phyloP scores from a whole-genome alignment of 106 monocot genomes.

The Phalaenopsis equestris region DNA sequence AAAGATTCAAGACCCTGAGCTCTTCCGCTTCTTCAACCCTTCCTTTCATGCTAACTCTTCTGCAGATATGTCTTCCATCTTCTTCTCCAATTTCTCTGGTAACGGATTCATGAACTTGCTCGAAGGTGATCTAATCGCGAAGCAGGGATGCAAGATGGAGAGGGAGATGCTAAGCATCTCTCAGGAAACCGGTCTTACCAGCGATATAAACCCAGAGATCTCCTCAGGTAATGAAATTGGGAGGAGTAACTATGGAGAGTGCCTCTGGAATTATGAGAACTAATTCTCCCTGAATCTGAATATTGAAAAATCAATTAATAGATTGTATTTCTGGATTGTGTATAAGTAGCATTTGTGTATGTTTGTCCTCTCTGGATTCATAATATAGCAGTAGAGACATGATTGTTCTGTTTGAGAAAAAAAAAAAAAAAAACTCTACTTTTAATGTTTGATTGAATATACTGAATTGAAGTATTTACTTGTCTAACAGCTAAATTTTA shows the following conservation, averaged over 20 bases:
- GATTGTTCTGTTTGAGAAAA: too few relatives aligned
- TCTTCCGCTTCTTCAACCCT: not conserved
- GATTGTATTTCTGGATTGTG: too few relatives aligned
- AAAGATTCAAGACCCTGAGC: not conserved
- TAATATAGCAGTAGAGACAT: too few relatives aligned
- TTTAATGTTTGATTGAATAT: too few relatives aligned
- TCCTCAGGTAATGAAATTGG: conserved; percentile 3
- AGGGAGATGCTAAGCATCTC: conserved; percentile 1
- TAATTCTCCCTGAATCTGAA: not conserved
- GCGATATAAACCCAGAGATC: conserved; percentile 2
- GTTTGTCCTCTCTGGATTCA: too few relatives aligned
- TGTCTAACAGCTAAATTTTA: too few relatives aligned
- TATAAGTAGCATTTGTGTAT: too few relatives aligned
- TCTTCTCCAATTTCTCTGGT: not conserved
- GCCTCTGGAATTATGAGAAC: not conserved
- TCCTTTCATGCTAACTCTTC: not conserved
- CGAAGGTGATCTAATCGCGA: not conserved
- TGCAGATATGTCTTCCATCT: not conserved
- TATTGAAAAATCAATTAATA: not conserved
- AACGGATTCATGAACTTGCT: not conserved
- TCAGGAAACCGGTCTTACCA: not conserved
- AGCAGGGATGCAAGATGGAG: conserved; percentile 1
- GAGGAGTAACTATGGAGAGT: not conserved
- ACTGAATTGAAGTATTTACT: too few relatives aligned
- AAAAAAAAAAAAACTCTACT: too few relatives aligned